Percentiles rank a stretch among this genome's conserved stretches.
Conservation (phyloP, 1,284 basidiomycete genomes). For the Cutaneotrichosporon dermatis region DNA sequence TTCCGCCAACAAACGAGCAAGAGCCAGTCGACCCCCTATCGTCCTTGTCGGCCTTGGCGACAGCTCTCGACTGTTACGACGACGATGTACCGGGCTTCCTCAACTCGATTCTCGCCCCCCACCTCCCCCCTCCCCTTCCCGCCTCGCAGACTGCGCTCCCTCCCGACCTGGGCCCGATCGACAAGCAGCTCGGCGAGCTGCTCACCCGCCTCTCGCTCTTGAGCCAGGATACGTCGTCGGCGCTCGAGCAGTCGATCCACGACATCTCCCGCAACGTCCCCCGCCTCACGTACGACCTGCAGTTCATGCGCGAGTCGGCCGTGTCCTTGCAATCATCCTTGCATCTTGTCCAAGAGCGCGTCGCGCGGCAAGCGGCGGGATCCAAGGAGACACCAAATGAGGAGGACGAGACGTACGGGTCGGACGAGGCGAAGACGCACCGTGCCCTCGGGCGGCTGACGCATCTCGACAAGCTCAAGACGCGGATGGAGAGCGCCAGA, state of each 20-base stretch:
- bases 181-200: constrained; percentile 67
- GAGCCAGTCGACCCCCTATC: constrained; percentile 17
- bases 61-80: constrained; percentile 36
- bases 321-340: constrained; percentile 65
- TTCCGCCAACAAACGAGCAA: not conserved
- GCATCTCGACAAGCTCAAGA: constrained; percentile 73
- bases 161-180: constrained; percentile 61
- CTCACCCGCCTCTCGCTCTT: constrained; percentile 72
- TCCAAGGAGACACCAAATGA: not conserved
- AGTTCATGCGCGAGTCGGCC: constrained; percentile 89
- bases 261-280: constrained; percentile 84
- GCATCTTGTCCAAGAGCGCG: constrained; percentile 54
- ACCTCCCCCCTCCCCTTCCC: constrained; percentile 22
- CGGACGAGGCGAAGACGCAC: constrained; percentile 25
- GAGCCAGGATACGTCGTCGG: constrained; percentile 75
- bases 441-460: constrained; percentile 62
- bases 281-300: constrained; percentile 82
- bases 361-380: constrained; percentile 39
- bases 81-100: constrained; percentile 44
- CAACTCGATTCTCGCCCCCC: constrained; percentile 38
- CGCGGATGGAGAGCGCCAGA: constrained; percentile 75
- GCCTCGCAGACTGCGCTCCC: constrained; percentile 15
- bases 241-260: constrained; percentile 79
- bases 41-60: constrained; percentile 35
- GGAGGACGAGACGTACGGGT: not conserved